Base-by-base conservation (phyloP, 2,329 filamentous ascomycete genomes). In the Aspergillus thermomutatus region DNA sequence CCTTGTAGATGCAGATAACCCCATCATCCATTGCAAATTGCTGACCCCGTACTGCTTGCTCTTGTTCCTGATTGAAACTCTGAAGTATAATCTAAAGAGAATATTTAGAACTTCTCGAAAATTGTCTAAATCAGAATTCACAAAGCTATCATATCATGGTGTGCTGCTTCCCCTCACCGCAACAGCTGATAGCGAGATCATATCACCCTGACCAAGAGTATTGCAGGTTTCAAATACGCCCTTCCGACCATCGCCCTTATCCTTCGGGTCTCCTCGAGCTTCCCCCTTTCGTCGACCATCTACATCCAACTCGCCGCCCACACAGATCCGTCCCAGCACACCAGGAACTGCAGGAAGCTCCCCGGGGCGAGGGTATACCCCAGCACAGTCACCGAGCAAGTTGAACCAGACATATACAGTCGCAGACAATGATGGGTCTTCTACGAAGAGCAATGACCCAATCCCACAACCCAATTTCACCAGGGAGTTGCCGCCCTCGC, bases 201-300 rank as follows among this genome's bases (percentile, higher is more conserved):
- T 34, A 21, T 17, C 27, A 19, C 37, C 6, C 4, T 9, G 21
- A 31, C 17, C n/a, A 50, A 27, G 21, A 19, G 9, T 1, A 49
- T 7, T 25, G 49, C 60, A 74, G 71, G 70, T 71, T 53, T 85
- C 81, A 79, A 71, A 82, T 79, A 72, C 80, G 77, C 77, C 83
- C 56, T 90, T 88, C 74, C 90, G 89, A 72, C 87, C 87, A 14
- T 90, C 87, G 25, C 87, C 87, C 54, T 76, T 90, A 59, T 87
- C 87, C 58, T 90, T 88, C 75, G 86, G 86, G 62, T 87, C 88
- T 49, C 83, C 85, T 64, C 85, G 89, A 70, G 81, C 83, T 25
- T 90, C 88, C 9, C 87, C 88, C 2, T 88, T 90, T 55, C 83
- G 87, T 65, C 82, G 87, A 61, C 83, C 83, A 8, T 89, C 87